Base-by-base conservation (phyloP, 495 filamentous ascomycete genomes). In the Extremus antarcticus region DNA sequence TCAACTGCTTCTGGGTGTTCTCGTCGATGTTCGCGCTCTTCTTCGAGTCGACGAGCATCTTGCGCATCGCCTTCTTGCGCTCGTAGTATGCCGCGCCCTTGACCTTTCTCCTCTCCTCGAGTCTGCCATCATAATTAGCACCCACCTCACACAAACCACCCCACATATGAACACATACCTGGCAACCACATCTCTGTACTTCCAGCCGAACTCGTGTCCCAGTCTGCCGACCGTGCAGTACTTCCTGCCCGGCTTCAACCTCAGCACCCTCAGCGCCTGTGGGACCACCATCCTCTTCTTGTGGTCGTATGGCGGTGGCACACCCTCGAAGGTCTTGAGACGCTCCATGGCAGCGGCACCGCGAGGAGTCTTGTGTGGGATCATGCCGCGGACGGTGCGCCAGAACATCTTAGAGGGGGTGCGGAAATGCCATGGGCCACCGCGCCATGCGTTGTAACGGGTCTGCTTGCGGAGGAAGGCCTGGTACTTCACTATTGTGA, bases 391-490 rank as follows among this genome's bases (percentile, higher is more conserved):
- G 76, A 98, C 88, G 70, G 92, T 89, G 83, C 95, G 94, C 86
- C 96, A 98, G 86, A 98, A 91, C 76, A 98, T 95, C 72, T 94
- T 84, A 63, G 90, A 92, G 49, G 92, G 92, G 67, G 89, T 87
- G 74, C 92, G 94, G 88, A 95, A 98, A 78, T 97, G 92, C 85
- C 95, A 98, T 73, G 92, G 94, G 79, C 92, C 90, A 80, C 90
- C 92, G 71, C 90, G 91, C 65, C 87, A 94, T 67, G 92, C 89
- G 82, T 98, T 98, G 86, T 85, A 98, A 74, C 92, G 88, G 72
- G 94, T 98, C 76, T 90, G 90, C 85, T 97, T 98, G 81, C 90
- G 88, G 70, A 98, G 86, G 81, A 96, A 97, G 76, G 91, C 87
- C 69, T 92, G 87, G 83, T 97, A 98, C 87, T 98, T 98, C 74